These are phyloP conservation scores for Geotrichum cucujoidarum DNA, from an alignment of 1,139 yeast genomes.

Conservation along the genomic window DNA sequence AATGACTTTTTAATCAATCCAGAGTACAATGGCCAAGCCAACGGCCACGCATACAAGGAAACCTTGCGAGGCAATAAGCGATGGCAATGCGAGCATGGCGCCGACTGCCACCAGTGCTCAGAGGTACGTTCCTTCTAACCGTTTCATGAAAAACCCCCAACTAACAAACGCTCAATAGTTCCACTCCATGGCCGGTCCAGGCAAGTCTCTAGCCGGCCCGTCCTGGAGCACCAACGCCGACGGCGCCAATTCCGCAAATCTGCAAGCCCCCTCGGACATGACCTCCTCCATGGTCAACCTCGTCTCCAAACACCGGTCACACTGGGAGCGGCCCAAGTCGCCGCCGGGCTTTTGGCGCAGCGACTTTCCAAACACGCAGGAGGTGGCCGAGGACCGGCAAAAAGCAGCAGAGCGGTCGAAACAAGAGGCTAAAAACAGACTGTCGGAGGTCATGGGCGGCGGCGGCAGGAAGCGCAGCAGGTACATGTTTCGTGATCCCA, in stretches of 20 bases:
- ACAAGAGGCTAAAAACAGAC: slow-evolving; percentile 21
- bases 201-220: slow-evolving; percentile 20
- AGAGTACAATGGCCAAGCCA: slow-evolving; percentile 23
- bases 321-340: slow-evolving; percentile 27
- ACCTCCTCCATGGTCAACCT: slow-evolving; percentile 19
- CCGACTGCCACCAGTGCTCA: slow-evolving; percentile 29
- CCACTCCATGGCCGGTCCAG: slow-evolving; percentile 28
- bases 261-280: background rate
- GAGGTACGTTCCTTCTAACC: slow-evolving; percentile 17
- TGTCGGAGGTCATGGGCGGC: slow-evolving; percentile 24
- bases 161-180: slow-evolving; percentile 19
- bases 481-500: slow-evolving; percentile 26
- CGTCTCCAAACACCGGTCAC: slow-evolving; percentile 29
- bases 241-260: background rate
- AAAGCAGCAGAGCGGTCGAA: slow-evolving; percentile 21
- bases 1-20: slow-evolving; percentile 30
- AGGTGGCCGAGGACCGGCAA: slow-evolving; percentile 25
- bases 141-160: background rate
- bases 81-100: slow-evolving; percentile 29
- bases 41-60: slow-evolving; percentile 27
- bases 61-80: slow-evolving; percentile 28
- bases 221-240: slow-evolving; percentile 19
- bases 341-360: slow-evolving; percentile 37
- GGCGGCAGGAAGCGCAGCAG: slow-evolving; percentile 18
- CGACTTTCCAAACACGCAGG: slow-evolving; percentile 34